Evolutionary conservation across 129 eudicot genomes (phyloP).

Genomic region (Arctium minus): DNA sequence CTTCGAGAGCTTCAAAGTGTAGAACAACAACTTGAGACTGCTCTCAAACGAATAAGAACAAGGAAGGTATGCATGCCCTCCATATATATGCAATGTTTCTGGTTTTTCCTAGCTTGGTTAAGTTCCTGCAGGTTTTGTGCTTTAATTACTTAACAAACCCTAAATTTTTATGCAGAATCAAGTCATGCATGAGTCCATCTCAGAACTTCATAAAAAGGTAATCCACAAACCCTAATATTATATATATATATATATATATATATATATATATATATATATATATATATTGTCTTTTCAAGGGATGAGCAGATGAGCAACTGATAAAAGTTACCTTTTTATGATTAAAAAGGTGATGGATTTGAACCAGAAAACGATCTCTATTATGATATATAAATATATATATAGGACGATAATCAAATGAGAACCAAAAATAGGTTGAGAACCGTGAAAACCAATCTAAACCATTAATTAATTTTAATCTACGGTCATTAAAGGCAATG

Average conservation of each 20-base stretch:
- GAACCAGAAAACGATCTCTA: background rate
- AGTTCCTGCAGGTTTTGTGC: background rate
- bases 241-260: no score
- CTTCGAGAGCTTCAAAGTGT: constrained; percentile 74
- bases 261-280: no score
- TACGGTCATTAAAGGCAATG: no score
- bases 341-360: no score
- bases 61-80: constrained; percentile 41
- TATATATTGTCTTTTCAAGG: background rate
- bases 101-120: background rate
- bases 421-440: no score
- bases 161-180: constrained; percentile 56
- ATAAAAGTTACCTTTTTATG: background rate
- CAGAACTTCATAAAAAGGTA: constrained; percentile 86
- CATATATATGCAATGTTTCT: background rate
- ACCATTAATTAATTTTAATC: no score
- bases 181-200: constrained; percentile 74
- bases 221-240: background rate
- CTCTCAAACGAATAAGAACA: constrained; percentile 66
- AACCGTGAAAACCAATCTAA: no score
- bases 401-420: no score
- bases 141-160: background rate
- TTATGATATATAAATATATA: no score
- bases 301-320: background rate
- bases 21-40: constrained; percentile 79